A percentile compares a stretch with the other conserved stretches of the same genome.
Conservation (phyloP, 208 protist genomes). For the Naegleria lovaniensis region DNA sequence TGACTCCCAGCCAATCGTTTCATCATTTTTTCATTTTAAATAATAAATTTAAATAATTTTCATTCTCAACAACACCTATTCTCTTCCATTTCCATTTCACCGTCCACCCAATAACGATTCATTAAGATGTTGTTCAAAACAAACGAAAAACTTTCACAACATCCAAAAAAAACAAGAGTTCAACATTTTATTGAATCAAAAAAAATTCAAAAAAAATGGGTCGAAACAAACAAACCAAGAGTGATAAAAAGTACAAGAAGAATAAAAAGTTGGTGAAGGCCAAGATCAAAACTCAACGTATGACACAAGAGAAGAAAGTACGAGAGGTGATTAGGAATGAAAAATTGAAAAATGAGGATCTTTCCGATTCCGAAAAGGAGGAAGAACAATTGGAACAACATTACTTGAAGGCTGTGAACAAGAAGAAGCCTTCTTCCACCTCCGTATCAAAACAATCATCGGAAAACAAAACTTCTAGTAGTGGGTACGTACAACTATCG, state of each 20-base stretch:
- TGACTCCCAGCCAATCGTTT: too few relatives aligned
- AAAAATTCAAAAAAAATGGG: neutral
- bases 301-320: neutral
- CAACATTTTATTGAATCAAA: neutral
- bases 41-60: too few relatives aligned
- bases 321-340: neutral
- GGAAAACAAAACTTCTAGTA: neutral
- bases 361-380: constrained; percentile 3
- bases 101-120: too few relatives aligned
- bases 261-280: neutral
- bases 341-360: neutral
- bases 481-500: neutral
- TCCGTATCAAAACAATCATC: neutral
- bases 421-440: neutral
- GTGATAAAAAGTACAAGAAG: neutral
- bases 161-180: too few relatives aligned
- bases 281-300: neutral
- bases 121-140: too few relatives aligned
- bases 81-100: too few relatives aligned
- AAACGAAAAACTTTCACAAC: too few relatives aligned
- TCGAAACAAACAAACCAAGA: neutral
- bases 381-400: constrained; percentile 1
- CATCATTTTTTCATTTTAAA: too few relatives aligned
- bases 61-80: too few relatives aligned
- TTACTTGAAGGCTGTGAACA: neutral